These are phyloP conservation scores for Mycena haematopus DNA, from an alignment of 768 basidiomycete genomes.

Conservation along the genomic window DNA sequence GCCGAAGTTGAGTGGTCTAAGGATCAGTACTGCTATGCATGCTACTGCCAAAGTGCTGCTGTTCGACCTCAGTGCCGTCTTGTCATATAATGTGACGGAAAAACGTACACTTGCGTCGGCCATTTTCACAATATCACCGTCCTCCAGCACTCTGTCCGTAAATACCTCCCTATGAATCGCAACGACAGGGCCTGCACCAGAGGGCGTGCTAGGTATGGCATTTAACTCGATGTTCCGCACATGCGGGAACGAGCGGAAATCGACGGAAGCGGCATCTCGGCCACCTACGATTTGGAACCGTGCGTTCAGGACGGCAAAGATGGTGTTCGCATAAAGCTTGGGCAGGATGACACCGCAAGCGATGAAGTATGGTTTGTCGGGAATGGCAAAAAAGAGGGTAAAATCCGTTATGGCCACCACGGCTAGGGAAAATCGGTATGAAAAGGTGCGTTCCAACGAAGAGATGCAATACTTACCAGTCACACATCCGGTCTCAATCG, in stretches of 20 bases:
- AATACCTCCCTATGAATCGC: background rate
- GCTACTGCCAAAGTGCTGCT: too few species aligned
- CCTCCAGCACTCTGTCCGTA: background rate
- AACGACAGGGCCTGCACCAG: background rate
- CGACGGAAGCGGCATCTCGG: background rate
- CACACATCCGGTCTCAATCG: background rate
- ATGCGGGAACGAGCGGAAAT: too few species aligned
- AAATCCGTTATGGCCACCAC: background rate
- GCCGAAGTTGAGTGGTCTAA: too few species aligned
- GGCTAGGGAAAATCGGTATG: background rate
- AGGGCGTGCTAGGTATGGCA: background rate
- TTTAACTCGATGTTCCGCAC: background rate
- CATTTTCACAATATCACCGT: background rate
- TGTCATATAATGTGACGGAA: too few species aligned
- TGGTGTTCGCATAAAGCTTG: too few species aligned
- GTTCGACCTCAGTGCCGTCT: too few species aligned
- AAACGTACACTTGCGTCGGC: too few species aligned
- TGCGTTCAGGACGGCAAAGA: background rate
- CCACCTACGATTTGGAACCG: background rate
- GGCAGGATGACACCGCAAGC: background rate
- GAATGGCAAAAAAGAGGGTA: background rate
- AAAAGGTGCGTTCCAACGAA: background rate
- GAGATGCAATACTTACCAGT: background rate
- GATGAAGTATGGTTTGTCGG: background rate
- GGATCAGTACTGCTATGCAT: too few species aligned